Base-by-base conservation (phyloP, 2,329 filamentous ascomycete genomes). In the Claviceps spartinae region DNA sequence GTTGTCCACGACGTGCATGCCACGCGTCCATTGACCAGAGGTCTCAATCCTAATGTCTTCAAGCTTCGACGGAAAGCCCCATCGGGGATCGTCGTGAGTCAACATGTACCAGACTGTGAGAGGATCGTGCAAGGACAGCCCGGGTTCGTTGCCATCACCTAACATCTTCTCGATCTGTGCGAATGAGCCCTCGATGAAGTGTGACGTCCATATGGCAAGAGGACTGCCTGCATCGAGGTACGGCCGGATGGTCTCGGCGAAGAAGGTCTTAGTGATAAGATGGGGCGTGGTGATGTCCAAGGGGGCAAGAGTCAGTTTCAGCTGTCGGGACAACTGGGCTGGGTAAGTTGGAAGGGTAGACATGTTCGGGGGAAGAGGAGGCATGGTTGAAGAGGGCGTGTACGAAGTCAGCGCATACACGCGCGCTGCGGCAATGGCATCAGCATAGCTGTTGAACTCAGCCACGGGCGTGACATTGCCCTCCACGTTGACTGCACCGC, bases 401-500 rank as follows among this genome's bases (percentile, higher is more conserved):
- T 76, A 78, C 1, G 85, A 88, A 0, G 86, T 89, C 56, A 93
- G 72, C 6, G 87, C 85, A 62, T 84, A 90, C 18, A 93, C 78
- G 14, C 86, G 77, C 11, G 87, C 86, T 0, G 86, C 80, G 30
- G 87, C 86, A 42, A 87, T 77, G 20, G 86, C 76, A 65, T 98
- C 94, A 53, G 93, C 90, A 63, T 88, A 95, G 53, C 85, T 86
- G 72, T 98, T 98, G 78, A 98, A 98, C 66, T 98, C 93, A 56
- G 87, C 88, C 13, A 85, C 79, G 1, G 93, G 91, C 46, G 81
- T 83, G 62, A 87, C 82, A 67, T 98, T 98, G 59, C 93, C 93
- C 49, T 82, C 77, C 45, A 82, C 71, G 54, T 86, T 76, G 51
- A 98, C 78, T 24, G 87, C 83, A 54, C 93, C 93, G 54, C 91